Evolutionary conservation across 805 yeast species (phyloP), one percentile per base, ranked within the genome.

Genomic region (Starmerella potacharoeniae): DNA sequence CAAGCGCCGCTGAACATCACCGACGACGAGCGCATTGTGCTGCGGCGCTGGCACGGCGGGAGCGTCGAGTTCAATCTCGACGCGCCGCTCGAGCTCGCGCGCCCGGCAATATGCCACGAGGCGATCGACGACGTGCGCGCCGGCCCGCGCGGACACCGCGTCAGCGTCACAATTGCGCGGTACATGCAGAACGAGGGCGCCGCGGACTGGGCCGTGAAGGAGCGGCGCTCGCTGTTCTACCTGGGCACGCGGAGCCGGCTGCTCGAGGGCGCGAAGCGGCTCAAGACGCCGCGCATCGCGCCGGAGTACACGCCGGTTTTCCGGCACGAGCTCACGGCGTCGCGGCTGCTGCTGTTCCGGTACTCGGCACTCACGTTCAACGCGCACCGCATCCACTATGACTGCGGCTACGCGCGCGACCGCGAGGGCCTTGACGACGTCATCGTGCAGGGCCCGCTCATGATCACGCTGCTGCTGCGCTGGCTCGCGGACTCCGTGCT

Each of bases 41-140:
- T 67, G 57, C 72, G 96, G 29, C 75, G 90, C 79, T 89, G 96
- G 96, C 81, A 77, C 0, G 79, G 82, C 35, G 96, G 96, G 2
- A 68, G 74, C 28, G 70, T 89, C 36, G 66, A 68, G 29, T 78
- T 76, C 59, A 58, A 66, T 37, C 57, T 58, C 2, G 55, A 60
- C 46, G 64, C 70, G 31, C 67, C 71, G 1, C 55, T 78, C 10
- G 51, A 33, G 17, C 70, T 72, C 44, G 76, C 76, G 6, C 70
- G 68, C 29, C 63, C 60, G 2, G 66, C 80, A 6, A 55, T 57
- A 0, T 83, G 93, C 62, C 61, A 60, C 6, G 96, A 89, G 62
- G 67, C 65, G 0, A 70, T 87, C 0, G 65, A 66, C 8, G 50
- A 56, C 35, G 55, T 64, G 14, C 56, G 59, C 17, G 47, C 52